Evolutionary conservation across 352 stramenopile genomes (phyloP).

Genomic region (Phytophthora syringae): DNA sequence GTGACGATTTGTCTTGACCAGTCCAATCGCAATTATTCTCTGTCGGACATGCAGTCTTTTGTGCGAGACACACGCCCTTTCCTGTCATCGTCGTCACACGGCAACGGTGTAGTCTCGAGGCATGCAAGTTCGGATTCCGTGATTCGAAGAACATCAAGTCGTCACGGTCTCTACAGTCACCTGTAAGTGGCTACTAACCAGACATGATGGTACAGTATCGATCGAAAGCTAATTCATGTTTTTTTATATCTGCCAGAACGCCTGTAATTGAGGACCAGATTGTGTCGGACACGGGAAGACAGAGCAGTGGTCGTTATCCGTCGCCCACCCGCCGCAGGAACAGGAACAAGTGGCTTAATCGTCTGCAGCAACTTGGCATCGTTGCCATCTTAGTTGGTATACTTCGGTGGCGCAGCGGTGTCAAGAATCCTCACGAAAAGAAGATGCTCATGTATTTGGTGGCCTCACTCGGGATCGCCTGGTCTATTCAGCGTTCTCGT

Average conservation of each 20-base stretch:
- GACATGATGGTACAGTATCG: too few relatives aligned
- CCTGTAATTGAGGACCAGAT: slow-evolving; percentile 75
- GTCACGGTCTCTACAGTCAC: slow-evolving; percentile 53
- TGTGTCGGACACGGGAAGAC: slow-evolving; percentile 32
- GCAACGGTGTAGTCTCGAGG: slow-evolving; percentile 37
- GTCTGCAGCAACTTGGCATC: slow-evolving; percentile 48
- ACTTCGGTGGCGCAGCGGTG: slow-evolving; percentile 54
- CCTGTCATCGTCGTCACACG: slow-evolving; percentile 55
- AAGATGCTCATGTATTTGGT: slow-evolving; percentile 68
- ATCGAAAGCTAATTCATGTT: background rate
- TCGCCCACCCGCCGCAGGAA: slow-evolving; percentile 25
- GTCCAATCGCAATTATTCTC: slow-evolving; percentile 84
- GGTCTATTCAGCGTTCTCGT: slow-evolving; percentile 60
- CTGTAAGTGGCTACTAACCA: slow-evolving; percentile 68
- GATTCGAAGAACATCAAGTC: slow-evolving; percentile 63
- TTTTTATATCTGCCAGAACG: slow-evolving; percentile 31
- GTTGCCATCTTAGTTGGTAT: slow-evolving; percentile 46
- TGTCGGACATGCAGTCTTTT: slow-evolving; percentile 87
- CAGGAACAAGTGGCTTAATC: slow-evolving; percentile 40
- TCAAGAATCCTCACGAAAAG: slow-evolving; percentile 60
- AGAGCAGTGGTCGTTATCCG: slow-evolving; percentile 26
- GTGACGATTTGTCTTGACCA: slow-evolving; percentile 26
- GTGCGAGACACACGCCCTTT: slow-evolving; percentile 60
- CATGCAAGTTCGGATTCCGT: slow-evolving; percentile 52
- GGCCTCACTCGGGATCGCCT: slow-evolving; percentile 63